phyloP scores from a whole-genome alignment of 139 green algal species.

The Haematococcus sp. region DNA sequence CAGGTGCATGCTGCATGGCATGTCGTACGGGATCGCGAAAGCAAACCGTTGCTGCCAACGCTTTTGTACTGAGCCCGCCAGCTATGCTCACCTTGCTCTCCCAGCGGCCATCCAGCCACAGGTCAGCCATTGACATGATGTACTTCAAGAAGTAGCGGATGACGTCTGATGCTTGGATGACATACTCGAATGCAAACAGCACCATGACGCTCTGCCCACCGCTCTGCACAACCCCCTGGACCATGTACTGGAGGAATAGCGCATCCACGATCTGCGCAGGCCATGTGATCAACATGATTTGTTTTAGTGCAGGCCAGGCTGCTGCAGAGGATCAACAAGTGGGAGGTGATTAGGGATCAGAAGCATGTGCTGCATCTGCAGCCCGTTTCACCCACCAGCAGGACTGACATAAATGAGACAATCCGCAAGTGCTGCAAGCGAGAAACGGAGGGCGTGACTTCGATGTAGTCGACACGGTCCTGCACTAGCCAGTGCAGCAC shows the following conservation, averaged over 20 bases:
- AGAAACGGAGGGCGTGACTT: constrained; percentile 86
- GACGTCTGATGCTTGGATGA: constrained; percentile 79
- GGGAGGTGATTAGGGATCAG: no score
- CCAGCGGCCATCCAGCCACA: constrained; percentile 86
- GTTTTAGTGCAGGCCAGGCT: no score
- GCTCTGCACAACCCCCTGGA: constrained; percentile 60
- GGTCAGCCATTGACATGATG: constrained; percentile 53
- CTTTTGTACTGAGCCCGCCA: neutral
- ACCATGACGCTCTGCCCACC: constrained; percentile 83
- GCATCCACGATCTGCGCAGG: constrained; percentile 67
- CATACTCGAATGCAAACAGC: constrained; percentile 98
- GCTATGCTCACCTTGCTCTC: constrained; percentile 59
- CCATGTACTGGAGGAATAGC: constrained; percentile 79
- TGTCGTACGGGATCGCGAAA: no score
- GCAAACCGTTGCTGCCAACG: no score
- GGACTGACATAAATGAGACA: constrained; percentile 70
- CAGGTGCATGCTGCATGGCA: neutral
- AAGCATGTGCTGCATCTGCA: neutral
- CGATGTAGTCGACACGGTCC: constrained; percentile 88
- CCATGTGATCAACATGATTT: neutral
- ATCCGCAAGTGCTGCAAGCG: constrained; percentile 76
- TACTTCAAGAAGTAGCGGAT: constrained; percentile 85
- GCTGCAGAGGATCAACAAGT: no score
- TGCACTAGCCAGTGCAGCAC: constrained; percentile 93
- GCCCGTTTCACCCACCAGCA: constrained; percentile 72